Percentiles rank a stretch among this genome's conserved stretches.
Evolutionary conservation across 805 yeast species (phyloP).

Genomic region (Diddensiella caesifluorescens): DNA sequence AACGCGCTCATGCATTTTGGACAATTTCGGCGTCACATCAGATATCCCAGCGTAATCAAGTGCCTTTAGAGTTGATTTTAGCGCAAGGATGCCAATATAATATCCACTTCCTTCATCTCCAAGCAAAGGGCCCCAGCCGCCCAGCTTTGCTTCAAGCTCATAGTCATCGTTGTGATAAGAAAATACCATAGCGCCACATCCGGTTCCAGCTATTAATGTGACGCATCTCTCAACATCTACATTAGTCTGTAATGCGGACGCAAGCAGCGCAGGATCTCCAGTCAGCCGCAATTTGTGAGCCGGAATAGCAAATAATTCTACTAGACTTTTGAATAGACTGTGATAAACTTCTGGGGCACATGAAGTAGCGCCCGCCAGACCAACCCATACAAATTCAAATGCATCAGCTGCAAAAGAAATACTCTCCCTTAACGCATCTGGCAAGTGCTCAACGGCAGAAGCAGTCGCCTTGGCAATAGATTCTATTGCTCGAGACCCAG

Average conservation of each 20-base stretch:
- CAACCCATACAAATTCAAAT: constrained; percentile 18
- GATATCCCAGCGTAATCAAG: constrained; percentile 9
- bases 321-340: constrained; percentile 5
- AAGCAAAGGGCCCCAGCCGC: constrained; percentile 25
- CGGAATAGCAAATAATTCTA: constrained; percentile 7
- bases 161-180: constrained; percentile 3
- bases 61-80: constrained; percentile 13
- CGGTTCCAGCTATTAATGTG: constrained; percentile 25
- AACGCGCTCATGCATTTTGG: constrained; percentile 3
- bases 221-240: constrained; percentile 9
- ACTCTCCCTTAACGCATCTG: constrained; percentile 8
- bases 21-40: not conserved
- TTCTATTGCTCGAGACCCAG: too few species aligned
- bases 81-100: constrained; percentile 19
- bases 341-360: constrained; percentile 1
- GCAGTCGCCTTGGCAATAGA: constrained; percentile 10
- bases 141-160: constrained; percentile 15
- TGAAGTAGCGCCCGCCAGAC: constrained; percentile 23
- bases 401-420: not conserved
- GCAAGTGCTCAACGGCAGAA: constrained; percentile 9
- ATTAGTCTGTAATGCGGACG: constrained; percentile 14
- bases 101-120: constrained; percentile 28
- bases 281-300: constrained; percentile 13
- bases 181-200: constrained; percentile 22
- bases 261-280: constrained; percentile 20